Percentiles rank a stretch among this genome's conserved stretches.
Conservation (phyloP, 352 stramenopile species). For the Globisporangium lucens region DNA sequence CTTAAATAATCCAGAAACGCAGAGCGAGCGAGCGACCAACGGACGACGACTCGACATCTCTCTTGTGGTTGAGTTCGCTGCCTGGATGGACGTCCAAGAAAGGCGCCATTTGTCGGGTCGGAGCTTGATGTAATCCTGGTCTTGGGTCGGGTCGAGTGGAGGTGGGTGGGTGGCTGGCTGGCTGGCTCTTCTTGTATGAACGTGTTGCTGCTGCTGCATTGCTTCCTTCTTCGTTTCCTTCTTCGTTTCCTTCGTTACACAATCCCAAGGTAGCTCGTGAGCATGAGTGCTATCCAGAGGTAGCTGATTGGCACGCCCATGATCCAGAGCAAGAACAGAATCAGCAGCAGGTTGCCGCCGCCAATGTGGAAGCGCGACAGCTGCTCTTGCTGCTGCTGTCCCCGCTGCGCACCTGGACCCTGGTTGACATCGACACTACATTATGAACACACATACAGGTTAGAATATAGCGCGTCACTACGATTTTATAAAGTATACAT, state of each 20-base stretch:
- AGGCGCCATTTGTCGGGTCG: not conserved
- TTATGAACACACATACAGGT: not conserved
- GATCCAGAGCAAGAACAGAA: constrained; percentile 77
- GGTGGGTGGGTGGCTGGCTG: not conserved
- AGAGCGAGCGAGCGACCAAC: not conserved
- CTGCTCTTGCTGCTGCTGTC: constrained; percentile 28
- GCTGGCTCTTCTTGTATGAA: not conserved
- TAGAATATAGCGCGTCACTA: not conserved
- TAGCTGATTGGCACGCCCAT: constrained; percentile 81
- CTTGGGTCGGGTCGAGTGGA: not conserved
- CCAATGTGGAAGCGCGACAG: constrained; percentile 60
- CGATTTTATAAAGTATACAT: not conserved
- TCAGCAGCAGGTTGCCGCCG: constrained; percentile 66
- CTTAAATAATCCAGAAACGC: constrained; percentile 12
- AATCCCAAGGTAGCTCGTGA: constrained; percentile 70
- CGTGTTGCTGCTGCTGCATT: not conserved
- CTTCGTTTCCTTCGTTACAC: constrained; percentile 28
- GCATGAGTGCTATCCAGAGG: constrained; percentile 76
- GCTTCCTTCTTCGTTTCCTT: not conserved
- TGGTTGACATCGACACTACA: constrained; percentile 24
- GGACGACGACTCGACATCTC: not conserved
- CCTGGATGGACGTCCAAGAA: not conserved
- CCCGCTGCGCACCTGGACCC: constrained; percentile 16
- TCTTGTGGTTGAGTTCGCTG: not conserved
- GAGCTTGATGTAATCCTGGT: not conserved